These are phyloP conservation scores for Pleodorina starrii DNA, from an alignment of 139 green algal genomes.

Conservation along the genomic window DNA sequence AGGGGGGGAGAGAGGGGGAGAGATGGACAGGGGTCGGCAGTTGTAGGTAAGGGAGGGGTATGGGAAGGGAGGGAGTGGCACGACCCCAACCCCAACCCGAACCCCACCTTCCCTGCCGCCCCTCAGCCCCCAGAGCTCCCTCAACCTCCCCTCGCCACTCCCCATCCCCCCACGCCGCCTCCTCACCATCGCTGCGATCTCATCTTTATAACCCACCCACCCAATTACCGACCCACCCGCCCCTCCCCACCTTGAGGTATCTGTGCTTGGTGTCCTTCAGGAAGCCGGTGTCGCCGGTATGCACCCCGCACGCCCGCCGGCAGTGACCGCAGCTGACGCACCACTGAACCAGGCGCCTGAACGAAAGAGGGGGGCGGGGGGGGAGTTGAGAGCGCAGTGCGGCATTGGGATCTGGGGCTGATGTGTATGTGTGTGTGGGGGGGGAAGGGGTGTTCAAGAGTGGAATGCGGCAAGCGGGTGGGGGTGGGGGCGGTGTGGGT, in stretches of 20 bases:
- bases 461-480: not conserved
- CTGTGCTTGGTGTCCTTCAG: not conserved
- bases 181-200: not conserved
- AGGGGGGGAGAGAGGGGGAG: not conserved
- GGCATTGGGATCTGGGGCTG: no score
- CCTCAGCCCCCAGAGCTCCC: not conserved
- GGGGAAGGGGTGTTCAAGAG: not conserved
- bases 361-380: not conserved
- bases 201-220: not conserved
- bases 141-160: not conserved
- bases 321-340: slow-evolving; percentile 24
- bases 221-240: not conserved
- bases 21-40: no score
- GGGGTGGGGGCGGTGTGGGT: no score
- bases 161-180: not conserved
- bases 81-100: not conserved
- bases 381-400: no score
- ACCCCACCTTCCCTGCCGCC: not conserved
- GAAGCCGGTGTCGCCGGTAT: not conserved
- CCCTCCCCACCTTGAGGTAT: not conserved
- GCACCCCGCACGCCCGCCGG: not conserved
- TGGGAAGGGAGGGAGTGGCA: not conserved
- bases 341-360: slow-evolving; percentile 24
- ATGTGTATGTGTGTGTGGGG: not conserved
- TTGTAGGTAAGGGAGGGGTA: not conserved